These are phyloP conservation scores for Cicer cuneatum DNA, from an alignment of 306 rosid genomes.

Conservation along the genomic window DNA sequence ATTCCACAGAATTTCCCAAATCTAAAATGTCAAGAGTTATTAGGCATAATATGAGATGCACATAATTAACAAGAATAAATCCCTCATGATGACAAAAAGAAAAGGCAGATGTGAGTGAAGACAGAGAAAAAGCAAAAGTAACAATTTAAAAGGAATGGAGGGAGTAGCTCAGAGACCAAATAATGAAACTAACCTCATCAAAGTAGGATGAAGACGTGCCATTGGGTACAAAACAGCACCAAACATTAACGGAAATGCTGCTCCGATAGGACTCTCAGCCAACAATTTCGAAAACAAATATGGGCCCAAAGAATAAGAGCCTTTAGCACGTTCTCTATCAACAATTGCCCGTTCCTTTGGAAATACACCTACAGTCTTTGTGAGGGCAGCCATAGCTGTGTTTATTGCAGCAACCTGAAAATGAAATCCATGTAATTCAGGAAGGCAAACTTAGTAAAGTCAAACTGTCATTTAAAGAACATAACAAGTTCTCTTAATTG, in stretches of 20 bases:
- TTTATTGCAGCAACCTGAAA: conserved; percentile 95
- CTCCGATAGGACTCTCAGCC: conserved; percentile 94
- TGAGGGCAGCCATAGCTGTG: conserved; percentile 99
- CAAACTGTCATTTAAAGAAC: conserved; percentile 31
- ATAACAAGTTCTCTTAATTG: conserved; percentile 1
- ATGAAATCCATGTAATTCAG: conserved; percentile 38
- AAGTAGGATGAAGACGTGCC: conserved; percentile 94
- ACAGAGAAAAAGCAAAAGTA: too few relatives aligned
- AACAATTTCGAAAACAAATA: conserved; percentile 85
- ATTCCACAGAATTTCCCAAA: conserved; percentile 93
- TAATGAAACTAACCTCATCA: conserved; percentile 61
- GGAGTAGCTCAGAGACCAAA: conserved; percentile 7
- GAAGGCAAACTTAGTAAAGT: conserved; percentile 37
- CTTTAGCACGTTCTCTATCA: conserved; percentile 87
- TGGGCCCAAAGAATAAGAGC: conserved; percentile 90
- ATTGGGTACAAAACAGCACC: conserved; percentile 89
- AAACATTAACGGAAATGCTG: conserved; percentile 91
- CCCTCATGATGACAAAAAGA: not conserved
- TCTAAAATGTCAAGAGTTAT: conserved; percentile 51
- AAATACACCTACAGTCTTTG: conserved; percentile 86
- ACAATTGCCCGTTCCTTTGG: conserved; percentile 92
- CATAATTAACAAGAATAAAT: conserved; percentile 37
- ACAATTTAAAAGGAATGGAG: too few relatives aligned
- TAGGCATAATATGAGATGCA: conserved; percentile 37
- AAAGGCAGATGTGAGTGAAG: not conserved